phyloP scores from a whole-genome alignment of 768 basidiomycete genomes.

The Chalciporus piperatus region DNA sequence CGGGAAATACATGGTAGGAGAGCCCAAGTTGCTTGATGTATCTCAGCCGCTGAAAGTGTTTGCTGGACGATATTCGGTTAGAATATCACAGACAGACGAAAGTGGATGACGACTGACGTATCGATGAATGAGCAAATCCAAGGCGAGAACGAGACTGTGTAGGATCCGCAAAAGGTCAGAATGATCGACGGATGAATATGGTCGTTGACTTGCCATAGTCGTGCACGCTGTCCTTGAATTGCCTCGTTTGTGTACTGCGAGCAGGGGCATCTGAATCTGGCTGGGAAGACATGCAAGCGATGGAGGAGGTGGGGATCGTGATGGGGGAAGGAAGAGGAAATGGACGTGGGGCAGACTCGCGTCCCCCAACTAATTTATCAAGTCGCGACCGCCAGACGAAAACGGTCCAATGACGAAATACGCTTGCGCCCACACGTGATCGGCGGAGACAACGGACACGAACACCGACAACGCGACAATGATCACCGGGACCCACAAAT shows the following conservation, averaged over 20 bases:
- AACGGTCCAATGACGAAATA: neutral
- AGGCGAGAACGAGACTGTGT: constrained; percentile 29
- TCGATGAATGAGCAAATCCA: constrained; percentile 57
- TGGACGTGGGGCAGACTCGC: neutral
- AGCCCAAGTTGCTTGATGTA: constrained; percentile 80
- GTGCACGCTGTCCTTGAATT: constrained; percentile 42
- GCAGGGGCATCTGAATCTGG: neutral
- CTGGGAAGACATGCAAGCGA: neutral
- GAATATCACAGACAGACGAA: neutral
- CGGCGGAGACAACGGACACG: neutral
- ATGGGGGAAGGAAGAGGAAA: neutral
- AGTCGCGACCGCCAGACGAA: neutral
- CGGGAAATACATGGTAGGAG: constrained; percentile 71
- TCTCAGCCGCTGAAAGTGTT: constrained; percentile 75
- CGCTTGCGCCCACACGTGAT: neutral
- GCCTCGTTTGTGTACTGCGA: constrained; percentile 10
- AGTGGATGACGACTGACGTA: constrained; percentile 44
- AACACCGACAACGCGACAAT: too few relatives aligned
- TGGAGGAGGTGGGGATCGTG: neutral
- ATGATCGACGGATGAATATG: neutral
- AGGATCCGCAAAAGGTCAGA: neutral
- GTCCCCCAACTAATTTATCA: neutral
- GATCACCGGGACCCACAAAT: too few relatives aligned
- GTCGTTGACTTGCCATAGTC: constrained; percentile 35
- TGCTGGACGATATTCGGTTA: constrained; percentile 34